Percentiles rank a stretch among this genome's conserved stretches.
Evolutionary conservation across 495 filamentous ascomycete species (phyloP).

Genomic region (Elasticomyces elasticus): DNA sequence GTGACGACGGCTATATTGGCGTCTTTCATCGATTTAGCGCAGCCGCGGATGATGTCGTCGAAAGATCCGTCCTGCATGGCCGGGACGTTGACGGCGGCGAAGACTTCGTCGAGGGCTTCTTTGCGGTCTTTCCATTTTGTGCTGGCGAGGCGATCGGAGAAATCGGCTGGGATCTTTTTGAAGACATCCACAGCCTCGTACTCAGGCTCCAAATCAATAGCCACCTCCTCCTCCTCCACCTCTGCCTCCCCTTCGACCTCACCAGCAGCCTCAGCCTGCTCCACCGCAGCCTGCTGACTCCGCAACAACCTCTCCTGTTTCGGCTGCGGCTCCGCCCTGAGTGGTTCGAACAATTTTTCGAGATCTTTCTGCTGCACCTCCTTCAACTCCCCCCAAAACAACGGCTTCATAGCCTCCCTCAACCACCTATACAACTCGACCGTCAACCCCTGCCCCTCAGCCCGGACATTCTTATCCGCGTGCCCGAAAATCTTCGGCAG

Average conservation of each 20-base stretch:
- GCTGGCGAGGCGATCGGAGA: conserved; percentile 70
- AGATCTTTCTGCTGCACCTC: conserved; percentile 90
- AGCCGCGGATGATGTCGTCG: conserved; percentile 64
- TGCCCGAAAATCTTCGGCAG: conserved; percentile 89
- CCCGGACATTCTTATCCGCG: conserved; percentile 96
- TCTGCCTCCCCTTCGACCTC: conserved; percentile 39
- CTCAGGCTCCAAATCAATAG: conserved; percentile 62
- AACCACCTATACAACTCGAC: conserved; percentile 97
- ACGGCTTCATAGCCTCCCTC: conserved; percentile 92
- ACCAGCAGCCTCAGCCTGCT: conserved; percentile 49
- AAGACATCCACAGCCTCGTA: conserved; percentile 79
- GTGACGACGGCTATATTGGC: conserved; percentile 94
- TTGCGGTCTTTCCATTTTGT: conserved; percentile 99
- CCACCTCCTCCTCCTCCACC: conserved; percentile 55
- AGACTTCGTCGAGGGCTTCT: conserved; percentile 79
- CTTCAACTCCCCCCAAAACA: conserved; percentile 95
- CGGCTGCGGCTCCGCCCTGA: conserved; percentile 76
- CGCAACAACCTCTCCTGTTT: conserved; percentile 86
- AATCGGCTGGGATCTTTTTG: conserved; percentile 71
- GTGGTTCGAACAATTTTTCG: conserved; percentile 84
- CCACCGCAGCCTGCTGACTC: conserved; percentile 77
- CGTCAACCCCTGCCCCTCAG: conserved; percentile 81
- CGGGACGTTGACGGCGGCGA: conserved; percentile 68
- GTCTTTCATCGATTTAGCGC: conserved; percentile 97
- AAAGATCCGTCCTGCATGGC: conserved; percentile 87